These are phyloP conservation scores for Ilex asprella DNA, from an alignment of 257 asterid genomes.

Conservation along the genomic window DNA sequence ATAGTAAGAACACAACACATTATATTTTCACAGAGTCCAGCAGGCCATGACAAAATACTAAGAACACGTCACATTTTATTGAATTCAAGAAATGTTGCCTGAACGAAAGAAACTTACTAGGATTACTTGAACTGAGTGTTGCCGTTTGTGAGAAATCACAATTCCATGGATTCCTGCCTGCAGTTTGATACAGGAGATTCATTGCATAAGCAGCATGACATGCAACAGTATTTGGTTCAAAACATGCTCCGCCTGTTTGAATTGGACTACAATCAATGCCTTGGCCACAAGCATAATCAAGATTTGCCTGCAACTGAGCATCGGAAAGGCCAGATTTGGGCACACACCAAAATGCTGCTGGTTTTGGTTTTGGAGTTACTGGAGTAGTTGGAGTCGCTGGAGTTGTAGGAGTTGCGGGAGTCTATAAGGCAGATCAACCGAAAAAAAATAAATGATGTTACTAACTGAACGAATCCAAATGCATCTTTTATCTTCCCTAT, in stretches of 20 bases:
- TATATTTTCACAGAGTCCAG: too few relatives aligned
- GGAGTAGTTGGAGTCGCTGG: slow-evolving; percentile 24
- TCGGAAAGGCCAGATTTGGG: slow-evolving; percentile 48
- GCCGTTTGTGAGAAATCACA: slow-evolving; percentile 75
- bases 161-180: slow-evolving; percentile 74
- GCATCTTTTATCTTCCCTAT: not conserved
- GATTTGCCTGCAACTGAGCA: slow-evolving; percentile 59
- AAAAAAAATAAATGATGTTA: not conserved
- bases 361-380: slow-evolving; percentile 8
- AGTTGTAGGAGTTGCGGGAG: slow-evolving; percentile 31
- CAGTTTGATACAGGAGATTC: slow-evolving; percentile 74
- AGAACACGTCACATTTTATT: too few relatives aligned
- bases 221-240: slow-evolving; percentile 49
- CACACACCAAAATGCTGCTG: slow-evolving; percentile 55
- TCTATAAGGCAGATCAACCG: slow-evolving; percentile 27
- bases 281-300: slow-evolving; percentile 63
- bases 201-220: slow-evolving; percentile 80
- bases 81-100: too few relatives aligned
- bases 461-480: too few relatives aligned
- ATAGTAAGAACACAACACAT: too few relatives aligned
- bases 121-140: slow-evolving; percentile 43
- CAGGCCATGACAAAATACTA: too few relatives aligned
- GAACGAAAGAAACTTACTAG: slow-evolving; percentile 42
- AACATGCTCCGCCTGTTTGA: slow-evolving; percentile 72
- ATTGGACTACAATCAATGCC: slow-evolving; percentile 71